Evolutionary conservation across 805 yeast species (phyloP).

Genomic region (Candida multigemmis): DNA sequence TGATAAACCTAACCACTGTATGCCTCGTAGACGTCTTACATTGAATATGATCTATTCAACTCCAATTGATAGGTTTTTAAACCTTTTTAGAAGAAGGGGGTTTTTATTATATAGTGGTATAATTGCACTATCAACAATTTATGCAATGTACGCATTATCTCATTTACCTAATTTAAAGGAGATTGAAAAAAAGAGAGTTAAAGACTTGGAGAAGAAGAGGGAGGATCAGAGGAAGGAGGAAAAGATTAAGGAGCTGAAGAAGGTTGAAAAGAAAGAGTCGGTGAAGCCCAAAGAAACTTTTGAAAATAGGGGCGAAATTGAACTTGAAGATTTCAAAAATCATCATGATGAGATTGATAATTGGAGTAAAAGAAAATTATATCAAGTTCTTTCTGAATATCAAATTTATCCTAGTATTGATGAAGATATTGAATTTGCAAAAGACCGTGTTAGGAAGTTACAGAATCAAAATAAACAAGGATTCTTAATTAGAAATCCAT

Average conservation of each 20-base stretch:
- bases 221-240: slow-evolving; percentile 1
- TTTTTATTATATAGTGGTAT: slow-evolving; percentile 24
- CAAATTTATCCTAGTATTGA: slow-evolving; percentile 10
- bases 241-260: neutral
- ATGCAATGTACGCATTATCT: slow-evolving; percentile 12
- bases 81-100: slow-evolving; percentile 22
- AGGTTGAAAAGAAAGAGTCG: slow-evolving; percentile 1
- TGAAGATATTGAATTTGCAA: slow-evolving; percentile 9
- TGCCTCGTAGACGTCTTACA: neutral
- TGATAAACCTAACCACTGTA: neutral
- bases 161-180: slow-evolving; percentile 8
- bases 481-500: too few relatives aligned
- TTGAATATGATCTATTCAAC: slow-evolving; percentile 9
- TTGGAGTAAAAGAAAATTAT: slow-evolving; percentile 11
- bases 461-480: too few relatives aligned
- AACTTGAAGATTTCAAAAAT: too few relatives aligned
- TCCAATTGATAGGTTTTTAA: slow-evolving; percentile 19
- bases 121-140: slow-evolving; percentile 18
- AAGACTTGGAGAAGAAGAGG: slow-evolving; percentile 2
- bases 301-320: neutral
- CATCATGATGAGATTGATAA: slow-evolving; percentile 6
- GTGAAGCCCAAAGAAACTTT: slow-evolving; percentile 1
- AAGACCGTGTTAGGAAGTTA: too few relatives aligned
- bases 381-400: slow-evolving; percentile 6
- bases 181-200: slow-evolving; percentile 3